Percentiles rank a stretch among this genome's conserved stretches.
Conservation (phyloP, 768 basidiomycete species). For the Tylopilus sp. region DNA sequence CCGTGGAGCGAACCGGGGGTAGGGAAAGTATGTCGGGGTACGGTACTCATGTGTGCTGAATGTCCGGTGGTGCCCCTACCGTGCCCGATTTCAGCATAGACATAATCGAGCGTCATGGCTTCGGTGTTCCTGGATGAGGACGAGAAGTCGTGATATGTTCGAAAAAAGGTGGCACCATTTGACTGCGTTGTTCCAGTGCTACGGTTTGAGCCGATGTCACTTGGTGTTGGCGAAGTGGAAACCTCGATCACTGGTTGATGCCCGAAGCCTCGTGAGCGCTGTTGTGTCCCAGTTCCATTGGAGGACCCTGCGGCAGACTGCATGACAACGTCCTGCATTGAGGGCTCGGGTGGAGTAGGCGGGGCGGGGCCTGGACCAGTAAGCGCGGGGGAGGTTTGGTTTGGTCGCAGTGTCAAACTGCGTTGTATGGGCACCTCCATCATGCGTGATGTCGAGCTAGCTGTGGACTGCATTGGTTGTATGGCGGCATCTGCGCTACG, state of each 20-base stretch:
- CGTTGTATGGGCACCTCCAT: slow-evolving; percentile 31
- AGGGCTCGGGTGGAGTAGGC: slow-evolving; percentile 4
- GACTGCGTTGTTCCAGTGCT: slow-evolving; percentile 52
- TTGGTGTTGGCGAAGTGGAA: slow-evolving; percentile 55
- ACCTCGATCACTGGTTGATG: slow-evolving; percentile 61
- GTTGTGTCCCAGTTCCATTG: slow-evolving; percentile 37
- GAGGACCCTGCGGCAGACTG: slow-evolving; percentile 35
- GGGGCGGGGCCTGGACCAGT: slow-evolving; percentile 1
- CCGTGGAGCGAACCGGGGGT: slow-evolving; percentile 21
- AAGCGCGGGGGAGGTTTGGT: slow-evolving; percentile 12
- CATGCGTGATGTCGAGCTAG: slow-evolving; percentile 10
- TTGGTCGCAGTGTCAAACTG: slow-evolving; percentile 24
- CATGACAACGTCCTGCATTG: slow-evolving; percentile 27
- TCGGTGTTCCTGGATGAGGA: slow-evolving; percentile 47
- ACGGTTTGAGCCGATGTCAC: slow-evolving; percentile 55
- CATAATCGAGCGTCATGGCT: slow-evolving; percentile 66
- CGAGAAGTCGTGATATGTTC: slow-evolving; percentile 48
- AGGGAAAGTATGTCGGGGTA: slow-evolving; percentile 25
- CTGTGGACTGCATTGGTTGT: slow-evolving; percentile 12
- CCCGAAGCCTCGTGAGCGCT: slow-evolving; percentile 41
- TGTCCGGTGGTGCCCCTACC: slow-evolving; percentile 48
- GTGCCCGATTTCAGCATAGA: slow-evolving; percentile 75
- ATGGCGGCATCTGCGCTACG: slow-evolving; percentile 11
- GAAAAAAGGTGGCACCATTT: slow-evolving; percentile 59
- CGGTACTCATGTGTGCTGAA: slow-evolving; percentile 14